Percentiles rank a stretch among this genome's conserved stretches.
phyloP scores from a whole-genome alignment of 2,329 filamentous ascomycete species.

The Claviceps capensis region DNA sequence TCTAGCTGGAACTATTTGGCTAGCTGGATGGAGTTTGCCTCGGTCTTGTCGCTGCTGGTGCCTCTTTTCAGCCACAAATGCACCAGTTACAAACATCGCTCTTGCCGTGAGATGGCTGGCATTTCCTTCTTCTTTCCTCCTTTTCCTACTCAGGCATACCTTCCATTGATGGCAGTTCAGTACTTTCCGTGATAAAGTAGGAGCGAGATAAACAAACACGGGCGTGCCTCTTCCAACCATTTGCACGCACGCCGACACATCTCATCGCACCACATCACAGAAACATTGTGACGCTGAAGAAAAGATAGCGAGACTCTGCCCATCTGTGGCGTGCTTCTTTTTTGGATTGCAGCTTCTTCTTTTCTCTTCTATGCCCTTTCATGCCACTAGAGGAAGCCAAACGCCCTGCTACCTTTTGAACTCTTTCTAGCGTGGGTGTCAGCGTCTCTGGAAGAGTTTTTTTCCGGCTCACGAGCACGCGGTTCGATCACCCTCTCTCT shows the following conservation, averaged over 20 bases:
- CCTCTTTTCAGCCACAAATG: neutral
- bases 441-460: neutral
- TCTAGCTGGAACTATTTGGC: neutral
- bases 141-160: no score
- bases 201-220: no score
- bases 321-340: neutral
- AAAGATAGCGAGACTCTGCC: neutral
- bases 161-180: no score
- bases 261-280: neutral
- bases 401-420: neutral
- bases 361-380: neutral
- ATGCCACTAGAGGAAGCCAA: neutral
- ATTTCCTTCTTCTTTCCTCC: neutral
- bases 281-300: neutral
- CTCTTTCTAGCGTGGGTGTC: neutral
- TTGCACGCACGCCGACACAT: no score
- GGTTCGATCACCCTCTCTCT: neutral
- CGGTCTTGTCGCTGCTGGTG: neutral
- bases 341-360: conserved; percentile 4
- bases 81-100: neutral
- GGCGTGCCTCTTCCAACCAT: no score
- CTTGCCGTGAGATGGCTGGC: neutral
- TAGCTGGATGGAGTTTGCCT: neutral
- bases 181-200: no score
- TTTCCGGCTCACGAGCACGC: neutral